Conservation (phyloP, 768 basidiomycete species). For the Lactifluus echinatus region DNA sequence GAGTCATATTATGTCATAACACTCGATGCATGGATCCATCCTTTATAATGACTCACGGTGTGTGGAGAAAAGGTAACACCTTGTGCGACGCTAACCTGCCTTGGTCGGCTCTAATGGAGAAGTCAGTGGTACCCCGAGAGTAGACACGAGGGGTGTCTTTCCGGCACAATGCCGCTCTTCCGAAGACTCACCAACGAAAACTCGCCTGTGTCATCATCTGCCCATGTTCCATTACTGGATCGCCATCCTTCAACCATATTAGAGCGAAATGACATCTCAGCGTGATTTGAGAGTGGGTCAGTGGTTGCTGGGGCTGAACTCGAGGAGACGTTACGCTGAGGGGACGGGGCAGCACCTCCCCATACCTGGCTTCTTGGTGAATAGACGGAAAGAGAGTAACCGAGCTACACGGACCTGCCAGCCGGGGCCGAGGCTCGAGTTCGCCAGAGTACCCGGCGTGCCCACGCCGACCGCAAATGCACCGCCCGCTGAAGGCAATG, state of each 20-base stretch:
- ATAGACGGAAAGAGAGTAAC: constrained; percentile 24
- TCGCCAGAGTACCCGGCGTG: constrained; percentile 36
- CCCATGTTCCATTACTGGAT: constrained; percentile 50
- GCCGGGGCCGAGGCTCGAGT: constrained; percentile 43
- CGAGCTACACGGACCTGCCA: constrained; percentile 50
- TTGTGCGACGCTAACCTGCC: constrained; percentile 18
- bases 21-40: background rate
- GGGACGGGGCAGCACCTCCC: constrained; percentile 40
- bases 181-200: constrained; percentile 36
- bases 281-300: constrained; percentile 38
- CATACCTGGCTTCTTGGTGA: constrained; percentile 42
- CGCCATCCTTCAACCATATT: constrained; percentile 48
- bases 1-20: constrained; percentile 22
- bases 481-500: constrained; percentile 34
- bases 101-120: constrained; percentile 10
- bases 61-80: constrained; percentile 15
- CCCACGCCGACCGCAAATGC: constrained; percentile 48
- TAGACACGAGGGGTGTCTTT: background rate
- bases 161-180: background rate
- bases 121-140: constrained; percentile 1
- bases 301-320: constrained; percentile 49
- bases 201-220: constrained; percentile 41
- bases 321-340: constrained; percentile 52
- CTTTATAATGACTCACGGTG: constrained; percentile 15
- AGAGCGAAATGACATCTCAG: constrained; percentile 40